Percentiles rank a stretch among this genome's conserved stretches.
Conservation (phyloP, 371 early-diverging fungal species). For the Apophysomyces ossiformis region DNA sequence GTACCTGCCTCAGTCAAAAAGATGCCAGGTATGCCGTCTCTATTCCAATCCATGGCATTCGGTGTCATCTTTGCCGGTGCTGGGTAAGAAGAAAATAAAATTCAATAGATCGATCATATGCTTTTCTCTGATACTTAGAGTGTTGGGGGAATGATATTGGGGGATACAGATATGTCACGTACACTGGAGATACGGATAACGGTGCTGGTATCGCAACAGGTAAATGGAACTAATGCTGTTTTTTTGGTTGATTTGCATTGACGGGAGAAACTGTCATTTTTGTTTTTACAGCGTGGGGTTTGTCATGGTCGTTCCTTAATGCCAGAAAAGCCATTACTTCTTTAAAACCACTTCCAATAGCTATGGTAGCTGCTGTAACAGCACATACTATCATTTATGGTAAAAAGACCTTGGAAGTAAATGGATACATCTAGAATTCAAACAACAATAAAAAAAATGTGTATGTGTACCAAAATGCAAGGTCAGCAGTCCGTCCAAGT, state of each 20-base stretch:
- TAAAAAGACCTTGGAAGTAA: constrained; percentile 47
- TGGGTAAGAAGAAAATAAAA: constrained; percentile 30
- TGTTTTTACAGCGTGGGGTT: constrained; percentile 45
- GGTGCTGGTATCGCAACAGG: constrained; percentile 60
- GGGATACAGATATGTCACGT: constrained; percentile 38
- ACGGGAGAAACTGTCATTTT: background rate
- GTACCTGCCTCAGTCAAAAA: constrained; percentile 40
- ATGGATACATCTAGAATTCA: constrained; percentile 41
- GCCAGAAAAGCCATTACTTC: constrained; percentile 36
- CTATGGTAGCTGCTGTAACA: constrained; percentile 34
- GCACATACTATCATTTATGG: constrained; percentile 47
- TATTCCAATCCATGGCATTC: constrained; percentile 47
- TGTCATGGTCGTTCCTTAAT: constrained; percentile 53
- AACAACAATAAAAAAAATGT: background rate
- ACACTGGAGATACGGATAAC: constrained; percentile 52
- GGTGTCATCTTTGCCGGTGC: constrained; percentile 51
- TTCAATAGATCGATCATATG: background rate
- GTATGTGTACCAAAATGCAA: background rate
- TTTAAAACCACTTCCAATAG: constrained; percentile 41
- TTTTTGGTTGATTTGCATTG: background rate
- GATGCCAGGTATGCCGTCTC: constrained; percentile 46
- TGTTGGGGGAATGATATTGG: background rate
- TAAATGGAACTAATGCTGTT: constrained; percentile 13
- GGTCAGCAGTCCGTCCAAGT: constrained; percentile 9
- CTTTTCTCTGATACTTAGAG: background rate